These are phyloP conservation scores for Planoprotostelium fungivorum DNA, from an alignment of 78 protist genomes.

Conservation along the genomic window DNA sequence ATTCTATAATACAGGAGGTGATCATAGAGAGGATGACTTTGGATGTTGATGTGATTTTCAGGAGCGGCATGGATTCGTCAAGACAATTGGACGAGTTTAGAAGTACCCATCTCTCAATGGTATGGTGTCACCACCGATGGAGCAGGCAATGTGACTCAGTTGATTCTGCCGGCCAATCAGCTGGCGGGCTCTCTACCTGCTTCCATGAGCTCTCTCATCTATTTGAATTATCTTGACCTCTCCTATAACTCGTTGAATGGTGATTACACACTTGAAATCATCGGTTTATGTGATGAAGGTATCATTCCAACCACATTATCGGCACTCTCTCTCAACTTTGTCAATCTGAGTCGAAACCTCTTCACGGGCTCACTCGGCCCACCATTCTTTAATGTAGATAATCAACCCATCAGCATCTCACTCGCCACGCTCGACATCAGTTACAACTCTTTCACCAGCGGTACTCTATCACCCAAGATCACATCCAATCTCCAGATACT, in stretches of 20 bases:
- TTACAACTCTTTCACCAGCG: not conserved
- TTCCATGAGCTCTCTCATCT: not conserved
- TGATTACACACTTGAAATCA: too few relatives aligned
- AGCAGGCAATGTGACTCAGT: not conserved
- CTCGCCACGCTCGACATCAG: not conserved
- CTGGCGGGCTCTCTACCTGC: not conserved
- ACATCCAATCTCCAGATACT: not conserved
- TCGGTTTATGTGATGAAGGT: too few relatives aligned
- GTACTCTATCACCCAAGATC: not conserved
- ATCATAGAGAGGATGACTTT: too few relatives aligned
- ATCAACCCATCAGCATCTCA: not conserved
- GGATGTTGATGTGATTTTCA: too few relatives aligned
- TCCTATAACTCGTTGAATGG: not conserved
- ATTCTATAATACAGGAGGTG: too few relatives aligned
- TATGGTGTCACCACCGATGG: not conserved
- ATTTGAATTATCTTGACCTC: not conserved
- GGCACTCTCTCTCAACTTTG: not conserved
- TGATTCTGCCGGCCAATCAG: not conserved
- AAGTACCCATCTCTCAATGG: not conserved
- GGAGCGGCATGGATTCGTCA: not conserved
- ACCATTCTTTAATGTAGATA: not conserved
- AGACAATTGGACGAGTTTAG: not conserved
- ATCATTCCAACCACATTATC: too few relatives aligned
- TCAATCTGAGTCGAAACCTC: not conserved
- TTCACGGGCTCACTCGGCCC: not conserved